A percentile compares a stretch with the other conserved stretches of the same genome.
These are phyloP conservation scores for Penicillium herquei DNA, from an alignment of 495 filamentous ascomycete genomes.

Conservation along the genomic window DNA sequence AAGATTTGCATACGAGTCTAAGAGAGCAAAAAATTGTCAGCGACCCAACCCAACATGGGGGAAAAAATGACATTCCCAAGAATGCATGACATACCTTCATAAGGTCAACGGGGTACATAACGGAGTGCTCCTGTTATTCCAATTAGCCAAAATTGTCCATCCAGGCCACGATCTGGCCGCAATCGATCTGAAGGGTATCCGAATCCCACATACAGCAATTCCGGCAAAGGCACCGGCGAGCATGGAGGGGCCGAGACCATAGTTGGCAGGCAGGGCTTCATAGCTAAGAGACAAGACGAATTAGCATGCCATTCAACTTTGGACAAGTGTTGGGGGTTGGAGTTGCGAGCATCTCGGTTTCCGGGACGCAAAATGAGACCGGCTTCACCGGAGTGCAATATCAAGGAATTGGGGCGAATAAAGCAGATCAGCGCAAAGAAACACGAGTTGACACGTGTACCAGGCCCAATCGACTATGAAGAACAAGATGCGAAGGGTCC, in stretches of 20 bases:
- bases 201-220: slow-evolving; percentile 68
- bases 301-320: slow-evolving; percentile 18
- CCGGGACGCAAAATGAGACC: background rate
- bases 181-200: background rate
- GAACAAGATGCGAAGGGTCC: no score
- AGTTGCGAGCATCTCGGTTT: background rate
- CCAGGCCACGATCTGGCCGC: no score
- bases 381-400: background rate
- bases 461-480: background rate
- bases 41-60: background rate
- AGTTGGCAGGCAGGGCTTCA: slow-evolving; percentile 69
- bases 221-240: slow-evolving; percentile 93
- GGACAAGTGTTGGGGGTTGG: background rate
- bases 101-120: slow-evolving; percentile 98
- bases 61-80: slow-evolving; percentile 2
- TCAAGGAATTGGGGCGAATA: no score
- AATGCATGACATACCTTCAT: slow-evolving; percentile 72
- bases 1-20: slow-evolving; percentile 98
- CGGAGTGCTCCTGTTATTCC: slow-evolving; percentile 68
- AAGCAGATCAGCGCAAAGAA: background rate
- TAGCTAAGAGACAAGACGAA: slow-evolving; percentile 44
- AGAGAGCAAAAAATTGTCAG: slow-evolving; percentile 9
- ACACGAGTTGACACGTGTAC: background rate
- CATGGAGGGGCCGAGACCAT: slow-evolving; percentile 74
- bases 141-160: slow-evolving; percentile 18